Evolutionary conservation across 306 rosid genomes (phyloP).

Genomic region (Cicer pinnatifidum): DNA sequence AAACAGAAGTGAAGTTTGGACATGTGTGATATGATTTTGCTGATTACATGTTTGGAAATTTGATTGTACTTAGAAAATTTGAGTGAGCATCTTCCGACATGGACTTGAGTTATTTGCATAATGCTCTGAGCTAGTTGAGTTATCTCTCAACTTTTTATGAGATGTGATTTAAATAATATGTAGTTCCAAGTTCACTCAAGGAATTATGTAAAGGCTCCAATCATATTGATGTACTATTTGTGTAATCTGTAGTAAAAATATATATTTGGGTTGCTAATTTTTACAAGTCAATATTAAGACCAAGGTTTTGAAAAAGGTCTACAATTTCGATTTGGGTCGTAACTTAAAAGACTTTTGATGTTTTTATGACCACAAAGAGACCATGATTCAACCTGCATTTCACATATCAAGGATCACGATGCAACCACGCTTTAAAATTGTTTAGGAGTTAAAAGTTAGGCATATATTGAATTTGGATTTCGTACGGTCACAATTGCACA

Average conservation of each 20-base stretch:
- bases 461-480: no score
- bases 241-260: conserved; percentile 15
- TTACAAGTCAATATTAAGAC: background rate
- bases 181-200: conserved; percentile 39
- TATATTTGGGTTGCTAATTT: background rate
- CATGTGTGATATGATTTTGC: conserved; percentile 52
- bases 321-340: background rate
- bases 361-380: background rate
- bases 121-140: conserved; percentile 17
- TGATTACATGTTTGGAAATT: conserved; percentile 46
- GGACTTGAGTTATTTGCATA: conserved; percentile 23
- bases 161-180: conserved; percentile 45
- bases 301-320: background rate
- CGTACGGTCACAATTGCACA: no score
- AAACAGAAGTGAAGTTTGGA: conserved; percentile 42
- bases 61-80: conserved; percentile 45
- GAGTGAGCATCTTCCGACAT: conserved; percentile 30
- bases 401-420: background rate
- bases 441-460: background rate
- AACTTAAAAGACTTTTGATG: background rate
- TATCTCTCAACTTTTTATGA: conserved; percentile 35
- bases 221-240: conserved; percentile 24
- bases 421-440: background rate
- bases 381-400: background rate
- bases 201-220: conserved; percentile 41